A percentile compares a stretch with the other conserved stretches of the same genome.
Evolutionary conservation across 2,329 filamentous ascomycete species (phyloP).

Genomic region (Dactylonectria macrodidyma): DNA sequence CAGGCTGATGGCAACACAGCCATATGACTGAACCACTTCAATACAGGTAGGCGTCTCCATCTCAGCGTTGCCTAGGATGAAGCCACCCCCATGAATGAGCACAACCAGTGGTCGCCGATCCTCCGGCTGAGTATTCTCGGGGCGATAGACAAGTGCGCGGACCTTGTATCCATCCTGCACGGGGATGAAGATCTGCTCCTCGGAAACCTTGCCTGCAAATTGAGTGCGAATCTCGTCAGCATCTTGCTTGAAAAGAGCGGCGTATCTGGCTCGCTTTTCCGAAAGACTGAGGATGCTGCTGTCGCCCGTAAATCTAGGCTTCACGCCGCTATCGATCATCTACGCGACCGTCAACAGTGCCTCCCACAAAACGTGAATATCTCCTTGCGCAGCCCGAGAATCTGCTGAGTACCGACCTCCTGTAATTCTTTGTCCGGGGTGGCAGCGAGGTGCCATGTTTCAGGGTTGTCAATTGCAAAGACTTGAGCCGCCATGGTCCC

Average conservation of each 20-base stretch:
- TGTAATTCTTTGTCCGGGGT: too few species aligned
- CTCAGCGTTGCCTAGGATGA: neutral
- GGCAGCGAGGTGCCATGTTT: too few species aligned
- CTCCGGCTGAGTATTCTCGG: neutral
- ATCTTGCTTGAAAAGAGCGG: neutral
- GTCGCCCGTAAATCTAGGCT: neutral
- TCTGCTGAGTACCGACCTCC: too few species aligned
- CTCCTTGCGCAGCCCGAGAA: too few species aligned
- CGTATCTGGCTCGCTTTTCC: neutral
- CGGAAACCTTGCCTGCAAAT: neutral
- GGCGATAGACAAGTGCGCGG: neutral
- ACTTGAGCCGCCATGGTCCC: too few species aligned
- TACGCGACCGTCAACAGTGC: too few species aligned
- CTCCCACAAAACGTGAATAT: too few species aligned
- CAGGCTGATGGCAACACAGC: neutral
- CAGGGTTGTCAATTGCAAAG: too few species aligned
- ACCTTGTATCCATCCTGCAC: neutral
- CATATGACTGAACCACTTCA: neutral
- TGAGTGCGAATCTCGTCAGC: neutral
- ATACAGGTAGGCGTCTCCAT: neutral
- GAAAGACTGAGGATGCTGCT: neutral
- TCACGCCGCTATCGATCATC: neutral
- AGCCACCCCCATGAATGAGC: slow-evolving; percentile 10
- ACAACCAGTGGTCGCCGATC: slow-evolving; percentile 1
- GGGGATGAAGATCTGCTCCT: neutral